Evolutionary conservation across 2,329 filamentous ascomycete genomes (phyloP), one percentile per base, ranked within the genome.

Genomic region (Epichloe sibirici): DNA sequence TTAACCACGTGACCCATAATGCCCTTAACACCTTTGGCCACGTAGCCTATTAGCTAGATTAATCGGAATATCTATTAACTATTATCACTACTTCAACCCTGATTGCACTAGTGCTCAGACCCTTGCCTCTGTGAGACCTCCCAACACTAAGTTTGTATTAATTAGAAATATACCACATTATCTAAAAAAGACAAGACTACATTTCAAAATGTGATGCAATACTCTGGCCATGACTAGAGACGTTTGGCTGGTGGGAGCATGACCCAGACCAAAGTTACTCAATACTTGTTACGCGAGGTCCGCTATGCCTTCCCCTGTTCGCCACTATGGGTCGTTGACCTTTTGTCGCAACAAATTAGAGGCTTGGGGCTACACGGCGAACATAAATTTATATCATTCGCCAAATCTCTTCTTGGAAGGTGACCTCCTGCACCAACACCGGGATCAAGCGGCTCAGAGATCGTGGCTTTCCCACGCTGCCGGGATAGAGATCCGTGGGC

Each of bases 201-300:
- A 21, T 21, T 21, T 21, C 17, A 21, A 21, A 21, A 21, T 21
- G 17, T 21, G 17, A 21, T 21, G 17, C 17, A 21, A 21, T 21
- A 21, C 17, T 21, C 17, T 2, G 17, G 75, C 70, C 78, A 82
- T 78, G 47, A 51, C 59, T 17, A 44, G 8, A 9, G 42, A 12
- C 23, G 42, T 12, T 21, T 5, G n/a, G 3, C 8, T 12, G 11
- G 21, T 12, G 42, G 4, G 5, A 9, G 37, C 8, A 43, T 17
- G 17, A 44, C 4, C 21, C 8, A 13, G 12, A 3, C 3, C 21
- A 23, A 5, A 25, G 13, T 23, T 21, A 4, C 42, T 21, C 17
- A 23, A 15, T 25, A 4, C 21, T 44, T 12, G 17, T 25, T 25
- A 25, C 21, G n/a, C 11, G 13, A 44, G 23, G 42, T 21, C 11